Conservation (phyloP, 148 eudicot genomes). For the Amaranthus hypochondriacus region DNA sequence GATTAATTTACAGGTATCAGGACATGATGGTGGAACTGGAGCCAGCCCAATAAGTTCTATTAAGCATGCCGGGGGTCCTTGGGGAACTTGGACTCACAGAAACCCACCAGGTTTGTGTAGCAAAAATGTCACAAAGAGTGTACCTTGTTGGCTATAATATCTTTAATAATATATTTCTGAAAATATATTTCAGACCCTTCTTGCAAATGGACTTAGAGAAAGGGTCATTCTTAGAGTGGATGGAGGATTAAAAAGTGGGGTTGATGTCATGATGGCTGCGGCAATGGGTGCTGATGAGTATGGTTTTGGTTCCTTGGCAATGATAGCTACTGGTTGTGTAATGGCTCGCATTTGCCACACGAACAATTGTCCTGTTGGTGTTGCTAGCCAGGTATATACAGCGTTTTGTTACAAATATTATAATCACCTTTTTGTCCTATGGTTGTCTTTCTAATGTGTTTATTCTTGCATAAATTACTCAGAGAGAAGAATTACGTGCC, state of each 20-base stretch:
- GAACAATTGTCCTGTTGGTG: conserved; percentile 99
- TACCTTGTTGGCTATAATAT: conserved; percentile 1
- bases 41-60: conserved; percentile 99
- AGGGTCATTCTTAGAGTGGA: conserved; percentile 97
- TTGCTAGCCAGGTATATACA: conserved; percentile 81
- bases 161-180: not conserved
- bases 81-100: conserved; percentile 99
- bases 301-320: conserved; percentile 97
- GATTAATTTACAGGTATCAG: conserved; percentile 69
- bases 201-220: conserved; percentile 89
- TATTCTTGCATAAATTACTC: conserved; percentile 16
- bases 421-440: not conserved
- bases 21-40: conserved; percentile 99
- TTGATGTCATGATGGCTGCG: conserved; percentile 98
- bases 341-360: conserved; percentile 99
- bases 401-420: conserved; percentile 4
- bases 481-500: conserved; percentile 96
- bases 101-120: conserved; percentile 76
- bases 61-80: conserved; percentile 99
- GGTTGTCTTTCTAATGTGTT: conserved; percentile 2
- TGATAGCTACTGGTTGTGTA: conserved; percentile 99
- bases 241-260: conserved; percentile 98
- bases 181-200: conserved; percentile 51
- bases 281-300: conserved; percentile 99
- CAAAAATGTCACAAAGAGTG: not conserved